These are phyloP conservation scores for Paracamarosporium sp. DNA, from an alignment of 2,329 filamentous ascomycete species.

Conservation along the genomic window DNA sequence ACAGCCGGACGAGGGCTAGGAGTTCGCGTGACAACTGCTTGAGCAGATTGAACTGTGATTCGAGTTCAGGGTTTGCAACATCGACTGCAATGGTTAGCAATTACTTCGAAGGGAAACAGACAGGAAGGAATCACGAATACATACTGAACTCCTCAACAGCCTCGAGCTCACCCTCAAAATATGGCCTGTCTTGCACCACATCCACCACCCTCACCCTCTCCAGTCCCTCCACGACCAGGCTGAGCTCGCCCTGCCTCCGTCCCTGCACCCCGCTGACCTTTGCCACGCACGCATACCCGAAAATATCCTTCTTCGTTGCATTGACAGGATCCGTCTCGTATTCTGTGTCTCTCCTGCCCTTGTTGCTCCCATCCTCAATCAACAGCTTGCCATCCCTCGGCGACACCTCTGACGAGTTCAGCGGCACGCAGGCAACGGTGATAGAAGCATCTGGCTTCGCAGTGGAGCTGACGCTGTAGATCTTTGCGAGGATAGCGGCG, in stretches of 20 bases:
- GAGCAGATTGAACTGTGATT: constrained; percentile 76
- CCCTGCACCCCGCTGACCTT: constrained; percentile 58
- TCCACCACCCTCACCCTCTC: constrained; percentile 78
- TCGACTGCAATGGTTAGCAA: constrained; percentile 33
- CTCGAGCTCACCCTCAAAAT: constrained; percentile 81
- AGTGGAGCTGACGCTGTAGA: constrained; percentile 78
- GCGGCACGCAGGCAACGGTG: constrained; percentile 85
- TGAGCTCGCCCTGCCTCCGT: constrained; percentile 66
- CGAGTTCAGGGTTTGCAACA: constrained; percentile 59
- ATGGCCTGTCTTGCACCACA: constrained; percentile 78
- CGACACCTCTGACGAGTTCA: constrained; percentile 77
- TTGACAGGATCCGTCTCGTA: constrained; percentile 59
- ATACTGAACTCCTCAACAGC: constrained; percentile 74
- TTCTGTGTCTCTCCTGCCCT: constrained; percentile 37
- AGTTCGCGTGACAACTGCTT: constrained; percentile 88
- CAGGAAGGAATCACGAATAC: constrained; percentile 24
- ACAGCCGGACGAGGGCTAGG: constrained; percentile 81
- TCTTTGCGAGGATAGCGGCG: constrained; percentile 81
- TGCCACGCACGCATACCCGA: constrained; percentile 77
- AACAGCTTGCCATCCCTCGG: constrained; percentile 74
- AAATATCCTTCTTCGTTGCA: constrained; percentile 69
- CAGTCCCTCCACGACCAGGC: constrained; percentile 84
- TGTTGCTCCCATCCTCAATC: constrained; percentile 65
- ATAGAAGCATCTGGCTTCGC: constrained; percentile 71
- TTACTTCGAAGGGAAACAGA: not conserved